phyloP scores from a whole-genome alignment of 176 grass and related monocot genomes.

The Zea luxurians region DNA sequence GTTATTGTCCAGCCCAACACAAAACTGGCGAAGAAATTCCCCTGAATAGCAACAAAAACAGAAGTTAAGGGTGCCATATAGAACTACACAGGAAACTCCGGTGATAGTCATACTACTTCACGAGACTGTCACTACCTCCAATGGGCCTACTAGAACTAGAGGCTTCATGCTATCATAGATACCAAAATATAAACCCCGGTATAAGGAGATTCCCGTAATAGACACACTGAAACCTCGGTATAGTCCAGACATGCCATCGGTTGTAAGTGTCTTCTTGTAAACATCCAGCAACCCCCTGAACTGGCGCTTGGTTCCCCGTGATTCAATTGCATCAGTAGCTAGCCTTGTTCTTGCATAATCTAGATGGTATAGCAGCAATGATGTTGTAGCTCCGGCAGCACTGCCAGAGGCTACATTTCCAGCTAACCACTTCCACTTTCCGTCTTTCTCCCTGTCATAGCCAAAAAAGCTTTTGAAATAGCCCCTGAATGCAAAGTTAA shows the following conservation, averaged over 20 bases:
- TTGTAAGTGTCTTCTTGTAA: slow-evolving; percentile 70
- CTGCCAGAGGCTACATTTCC: slow-evolving; percentile 83
- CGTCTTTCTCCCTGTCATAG: slow-evolving; percentile 62
- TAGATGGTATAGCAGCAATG: slow-evolving; percentile 77
- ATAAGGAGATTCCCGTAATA: slow-evolving; percentile 84
- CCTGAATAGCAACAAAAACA: slow-evolving; percentile 49
- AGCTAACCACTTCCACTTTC: slow-evolving; percentile 65
- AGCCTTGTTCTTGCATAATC: slow-evolving; percentile 84
- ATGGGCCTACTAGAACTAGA: slow-evolving; percentile 67
- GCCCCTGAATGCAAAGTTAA: slow-evolving; percentile 95
- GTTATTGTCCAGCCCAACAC: slow-evolving; percentile 82
- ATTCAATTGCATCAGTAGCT: slow-evolving; percentile 77
- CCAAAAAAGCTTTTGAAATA: slow-evolving; percentile 82
- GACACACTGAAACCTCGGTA: slow-evolving; percentile 87
- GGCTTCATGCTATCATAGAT: slow-evolving; percentile 93
- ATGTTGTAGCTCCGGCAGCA: slow-evolving; percentile 82
- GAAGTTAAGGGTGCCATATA: slow-evolving; percentile 6
- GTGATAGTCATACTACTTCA: not conserved
- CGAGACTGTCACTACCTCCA: slow-evolving; percentile 62
- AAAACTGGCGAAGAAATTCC: slow-evolving; percentile 92
- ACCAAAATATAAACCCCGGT: slow-evolving; percentile 83
- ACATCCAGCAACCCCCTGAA: slow-evolving; percentile 80
- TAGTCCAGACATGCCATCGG: slow-evolving; percentile 69
- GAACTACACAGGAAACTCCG: not conserved
- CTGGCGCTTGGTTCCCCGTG: slow-evolving; percentile 48